Conservation (phyloP, 2,329 filamentous ascomycete species). For the Scedosporium minutisporum region DNA sequence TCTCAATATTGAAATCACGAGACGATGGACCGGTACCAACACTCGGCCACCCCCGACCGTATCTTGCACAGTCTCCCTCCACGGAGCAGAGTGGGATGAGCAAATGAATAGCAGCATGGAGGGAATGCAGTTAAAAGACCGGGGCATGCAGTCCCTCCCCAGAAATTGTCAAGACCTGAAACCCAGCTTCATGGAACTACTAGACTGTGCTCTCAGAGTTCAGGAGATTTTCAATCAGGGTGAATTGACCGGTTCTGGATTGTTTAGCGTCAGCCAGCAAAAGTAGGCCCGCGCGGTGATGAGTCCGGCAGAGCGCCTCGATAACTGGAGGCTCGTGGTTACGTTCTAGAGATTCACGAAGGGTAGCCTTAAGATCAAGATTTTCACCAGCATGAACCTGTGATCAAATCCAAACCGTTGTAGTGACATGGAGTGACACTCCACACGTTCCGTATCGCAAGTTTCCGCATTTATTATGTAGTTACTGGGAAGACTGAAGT, state of each 20-base stretch:
- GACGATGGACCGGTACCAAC: constrained; percentile 1
- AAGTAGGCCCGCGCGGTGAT: too few relatives aligned
- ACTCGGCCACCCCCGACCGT: not conserved
- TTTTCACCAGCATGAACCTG: too few relatives aligned
- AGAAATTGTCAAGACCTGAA: not conserved
- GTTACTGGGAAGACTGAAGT: constrained; percentile 14
- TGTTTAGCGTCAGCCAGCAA: too few relatives aligned
- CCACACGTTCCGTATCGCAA: too few relatives aligned
- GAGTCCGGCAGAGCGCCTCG: too few relatives aligned
- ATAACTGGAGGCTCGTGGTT: too few relatives aligned
- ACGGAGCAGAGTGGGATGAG: constrained; percentile 1
- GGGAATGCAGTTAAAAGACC: not conserved
- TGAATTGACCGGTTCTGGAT: not conserved
- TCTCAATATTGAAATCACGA: not conserved
- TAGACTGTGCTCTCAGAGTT: not conserved
- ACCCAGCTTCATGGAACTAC: not conserved
- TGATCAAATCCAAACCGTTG: too few relatives aligned
- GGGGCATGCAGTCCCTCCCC: not conserved
- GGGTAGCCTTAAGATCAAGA: too few relatives aligned
- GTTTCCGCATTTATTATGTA: not conserved
- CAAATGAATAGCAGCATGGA: not conserved
- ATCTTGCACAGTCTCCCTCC: not conserved
- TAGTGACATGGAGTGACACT: too few relatives aligned
- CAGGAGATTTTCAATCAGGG: not conserved
- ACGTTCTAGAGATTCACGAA: too few relatives aligned